A percentile compares a stretch with the other conserved stretches of the same genome.
Conservation (phyloP, 2,329 filamentous ascomycete genomes). For the Aspergillus sp. region DNA sequence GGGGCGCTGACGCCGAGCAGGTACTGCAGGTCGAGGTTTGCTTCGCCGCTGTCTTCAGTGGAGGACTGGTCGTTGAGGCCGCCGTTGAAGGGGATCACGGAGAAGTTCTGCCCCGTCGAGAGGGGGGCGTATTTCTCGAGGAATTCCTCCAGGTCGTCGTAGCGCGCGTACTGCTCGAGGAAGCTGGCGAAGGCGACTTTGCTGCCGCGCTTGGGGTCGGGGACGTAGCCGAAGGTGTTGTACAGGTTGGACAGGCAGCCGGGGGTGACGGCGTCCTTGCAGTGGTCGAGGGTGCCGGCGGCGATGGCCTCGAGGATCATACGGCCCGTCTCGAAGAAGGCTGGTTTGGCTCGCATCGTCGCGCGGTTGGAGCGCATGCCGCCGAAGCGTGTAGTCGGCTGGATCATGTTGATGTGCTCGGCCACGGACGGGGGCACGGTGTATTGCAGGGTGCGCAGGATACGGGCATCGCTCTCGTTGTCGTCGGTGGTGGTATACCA, state of each 20-base stretch:
- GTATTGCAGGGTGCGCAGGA: slow-evolving; percentile 42
- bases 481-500: slow-evolving; percentile 34
- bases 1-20: slow-evolving; percentile 47
- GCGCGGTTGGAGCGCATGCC: slow-evolving; percentile 31
- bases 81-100: slow-evolving; percentile 44
- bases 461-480: slow-evolving; percentile 21
- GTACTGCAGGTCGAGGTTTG: slow-evolving; percentile 53
- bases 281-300: slow-evolving; percentile 32
- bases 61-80: slow-evolving; percentile 38
- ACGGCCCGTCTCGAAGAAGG: slow-evolving; percentile 18
- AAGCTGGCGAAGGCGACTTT: slow-evolving; percentile 49
- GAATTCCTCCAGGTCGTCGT: slow-evolving; percentile 46
- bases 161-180: slow-evolving; percentile 51
- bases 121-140: slow-evolving; percentile 38
- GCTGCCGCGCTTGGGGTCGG: slow-evolving; percentile 36
- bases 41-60: slow-evolving; percentile 45
- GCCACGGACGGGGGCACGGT: slow-evolving; percentile 38
- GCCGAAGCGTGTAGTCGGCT: slow-evolving; percentile 45
- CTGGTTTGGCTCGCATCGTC: slow-evolving; percentile 24
- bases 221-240: slow-evolving; percentile 43
- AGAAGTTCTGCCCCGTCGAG: slow-evolving; percentile 46
- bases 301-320: slow-evolving; percentile 17
- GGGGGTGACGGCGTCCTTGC: slow-evolving; percentile 47
- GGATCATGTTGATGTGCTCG: slow-evolving; percentile 40
- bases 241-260: slow-evolving; percentile 50